A percentile compares a stretch with the other conserved stretches of the same genome.
These are phyloP conservation scores for Pseudocercospora crystallina DNA, from an alignment of 2,329 filamentous ascomycete genomes.

Conservation along the genomic window DNA sequence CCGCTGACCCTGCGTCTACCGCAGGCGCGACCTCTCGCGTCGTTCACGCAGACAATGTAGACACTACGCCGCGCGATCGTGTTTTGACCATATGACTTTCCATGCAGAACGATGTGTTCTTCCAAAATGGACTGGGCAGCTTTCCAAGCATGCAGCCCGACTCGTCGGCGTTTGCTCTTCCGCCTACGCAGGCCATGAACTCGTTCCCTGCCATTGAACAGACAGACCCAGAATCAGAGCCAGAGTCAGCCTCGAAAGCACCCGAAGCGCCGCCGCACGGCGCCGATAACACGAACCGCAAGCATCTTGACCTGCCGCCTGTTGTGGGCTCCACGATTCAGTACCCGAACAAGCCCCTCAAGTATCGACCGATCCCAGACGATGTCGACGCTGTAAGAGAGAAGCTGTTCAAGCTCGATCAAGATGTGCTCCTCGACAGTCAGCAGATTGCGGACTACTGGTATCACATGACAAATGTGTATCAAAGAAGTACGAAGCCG, in stretches of 20 bases:
- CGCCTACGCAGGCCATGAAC: neutral
- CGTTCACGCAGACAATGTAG: no score
- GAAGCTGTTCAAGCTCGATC: constrained; percentile 24
- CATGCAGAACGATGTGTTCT: constrained; percentile 4
- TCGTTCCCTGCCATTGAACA: neutral
- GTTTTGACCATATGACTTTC: neutral
- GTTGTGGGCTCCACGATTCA: constrained; percentile 23
- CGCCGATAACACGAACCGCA: constrained; percentile 7
- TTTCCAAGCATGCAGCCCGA: neutral
- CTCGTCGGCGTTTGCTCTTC: neutral
- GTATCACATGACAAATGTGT: constrained; percentile 28
- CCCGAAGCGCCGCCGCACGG: constrained; percentile 1
- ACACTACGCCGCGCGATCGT: no score
- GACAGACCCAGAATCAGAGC: neutral
- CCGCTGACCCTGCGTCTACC: no score
- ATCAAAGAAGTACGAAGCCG: constrained; percentile 14
- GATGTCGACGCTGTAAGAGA: constrained; percentile 23
- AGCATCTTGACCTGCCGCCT: constrained; percentile 19
- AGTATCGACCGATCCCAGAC: constrained; percentile 23
- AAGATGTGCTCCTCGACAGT: constrained; percentile 23
- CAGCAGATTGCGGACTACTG: constrained; percentile 29
- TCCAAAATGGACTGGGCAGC: constrained; percentile 1
- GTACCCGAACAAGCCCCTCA: constrained; percentile 26
- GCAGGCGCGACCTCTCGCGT: no score
- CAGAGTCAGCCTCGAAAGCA: neutral